These are phyloP conservation scores for Macaranga tanarius DNA, from an alignment of 441 rosid species.

Conservation along the genomic window DNA sequence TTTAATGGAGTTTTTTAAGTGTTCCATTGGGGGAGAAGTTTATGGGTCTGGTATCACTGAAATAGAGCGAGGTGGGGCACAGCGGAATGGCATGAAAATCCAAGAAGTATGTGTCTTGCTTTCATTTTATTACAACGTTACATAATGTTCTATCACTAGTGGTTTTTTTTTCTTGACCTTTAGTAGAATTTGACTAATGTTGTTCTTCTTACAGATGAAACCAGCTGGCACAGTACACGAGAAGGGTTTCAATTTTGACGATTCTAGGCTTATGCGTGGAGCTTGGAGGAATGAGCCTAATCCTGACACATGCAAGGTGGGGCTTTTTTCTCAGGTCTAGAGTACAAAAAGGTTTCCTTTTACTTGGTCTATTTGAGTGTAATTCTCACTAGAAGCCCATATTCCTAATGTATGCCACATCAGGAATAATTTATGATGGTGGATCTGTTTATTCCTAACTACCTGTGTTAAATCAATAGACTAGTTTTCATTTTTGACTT, in stretches of 20 bases:
- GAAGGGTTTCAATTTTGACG: conserved; percentile 98
- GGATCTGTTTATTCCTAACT: background rate
- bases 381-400: conserved; percentile 2
- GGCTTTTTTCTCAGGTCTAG: conserved; percentile 21
- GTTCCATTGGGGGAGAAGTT: conserved; percentile 95
- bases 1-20: conserved; percentile 99
- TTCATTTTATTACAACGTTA: conserved; percentile 3
- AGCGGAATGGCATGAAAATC: conserved; percentile 64
- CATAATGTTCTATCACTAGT: conserved; percentile 10
- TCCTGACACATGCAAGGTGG: conserved; percentile 79
- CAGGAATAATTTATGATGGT: conserved; percentile 9
- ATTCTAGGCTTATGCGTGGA: conserved; percentile 79
- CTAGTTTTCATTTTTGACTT: background rate
- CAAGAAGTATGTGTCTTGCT: conserved; percentile 53
- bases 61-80: conserved; percentile 83
- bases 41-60: conserved; percentile 97
- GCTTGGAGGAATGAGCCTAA: conserved; percentile 81
- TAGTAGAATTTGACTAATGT: conserved; percentile 6
- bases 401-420: background rate
- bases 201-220: conserved; percentile 45
- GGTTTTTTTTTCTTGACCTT: background rate
- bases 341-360: background rate
- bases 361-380: background rate
- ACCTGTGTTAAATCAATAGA: background rate
- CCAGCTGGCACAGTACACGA: conserved; percentile 58